Evolutionary conservation across 2,329 filamentous ascomycete species (phyloP).

Genomic region (Pseudocercospora cruenta): DNA sequence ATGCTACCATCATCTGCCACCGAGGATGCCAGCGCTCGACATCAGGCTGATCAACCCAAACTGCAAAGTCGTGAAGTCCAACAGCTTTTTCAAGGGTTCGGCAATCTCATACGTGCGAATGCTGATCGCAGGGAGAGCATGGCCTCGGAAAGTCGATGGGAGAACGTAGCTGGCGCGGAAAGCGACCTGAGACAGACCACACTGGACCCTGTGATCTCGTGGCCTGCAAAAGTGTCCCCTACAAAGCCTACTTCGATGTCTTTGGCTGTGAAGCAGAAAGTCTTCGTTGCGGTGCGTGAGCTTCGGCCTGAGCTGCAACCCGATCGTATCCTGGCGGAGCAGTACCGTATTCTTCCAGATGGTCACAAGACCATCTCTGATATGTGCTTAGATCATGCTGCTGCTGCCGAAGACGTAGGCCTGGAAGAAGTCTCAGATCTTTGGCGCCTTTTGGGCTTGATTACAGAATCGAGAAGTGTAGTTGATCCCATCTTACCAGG

Average conservation of each 20-base stretch:
- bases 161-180: neutral
- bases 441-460: conserved; percentile 79
- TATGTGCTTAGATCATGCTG: conserved; percentile 82
- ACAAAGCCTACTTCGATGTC: conserved; percentile 22
- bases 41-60: conserved; percentile 47
- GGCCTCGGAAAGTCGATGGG: neutral
- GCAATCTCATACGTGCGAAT: conserved; percentile 30
- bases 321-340: conserved; percentile 73
- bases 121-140: conserved; percentile 20
- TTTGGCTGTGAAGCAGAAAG: conserved; percentile 55
- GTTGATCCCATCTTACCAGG: neutral
- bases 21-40: conserved; percentile 55
- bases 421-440: conserved; percentile 74
- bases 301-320: conserved; percentile 74
- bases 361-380: conserved; percentile 58
- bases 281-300: conserved; percentile 74
- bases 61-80: conserved; percentile 58
- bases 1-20: conserved; percentile 46
- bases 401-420: conserved; percentile 72
- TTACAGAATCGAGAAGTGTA: conserved; percentile 68
- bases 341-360: conserved; percentile 83
- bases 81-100: conserved; percentile 36
- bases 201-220: conserved; percentile 48
- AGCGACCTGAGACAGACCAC: conserved; percentile 35
- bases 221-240: conserved; percentile 39